Evolutionary conservation across 345 rosid genomes (phyloP), one percentile per base, ranked within the genome.

Genomic region (Hibiscus tridactylites): DNA sequence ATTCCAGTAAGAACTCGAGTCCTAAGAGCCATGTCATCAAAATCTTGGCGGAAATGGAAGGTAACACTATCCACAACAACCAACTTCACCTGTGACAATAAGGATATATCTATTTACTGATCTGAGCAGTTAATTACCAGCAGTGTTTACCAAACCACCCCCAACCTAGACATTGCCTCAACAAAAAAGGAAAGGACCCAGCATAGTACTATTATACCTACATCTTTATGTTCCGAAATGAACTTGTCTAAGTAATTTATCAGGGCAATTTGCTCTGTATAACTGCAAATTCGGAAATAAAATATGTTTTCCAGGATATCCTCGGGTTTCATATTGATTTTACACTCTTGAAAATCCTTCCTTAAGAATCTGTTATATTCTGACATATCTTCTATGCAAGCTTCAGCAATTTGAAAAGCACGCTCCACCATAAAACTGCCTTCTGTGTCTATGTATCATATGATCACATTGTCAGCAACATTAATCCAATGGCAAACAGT

Each of bases 381-480:
- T 46, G 82, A 69, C 90, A 90, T 81, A 81, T 92, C 95, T 80
- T 86, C 89, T 12, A 83, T 49, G 63, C 88, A 86, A 52, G 96
- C 97, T 85, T 82, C 90, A 62, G 98, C 96, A 12, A 91, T 84
- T 81, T 91, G 97, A 74, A 81, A 81, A 69, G 86, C 97, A 60
- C 97, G 96, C 83, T 94, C 97, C 83, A 85, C 91, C 95, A 92
- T 90, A 75, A 91, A 94, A 78, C 97, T 94, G 59, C 98, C 97
- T 79, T 94, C 98, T 6, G 97, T 91, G 82, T 94, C 98, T 94
- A 79, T 56, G 67, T 26, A 81, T 58, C 56, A 74, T 53, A 73
- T 19, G 62, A 61, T 12, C 49, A n/a, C 24, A 58, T 16, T 26
- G 68, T 67, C 29, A 68, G 19, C 65, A 63, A 29, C 71, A 37